Percentiles rank a stretch among this genome's conserved stretches.
These are phyloP conservation scores for Flaveria robusta DNA, from an alignment of 129 eudicot species.

Conservation along the genomic window DNA sequence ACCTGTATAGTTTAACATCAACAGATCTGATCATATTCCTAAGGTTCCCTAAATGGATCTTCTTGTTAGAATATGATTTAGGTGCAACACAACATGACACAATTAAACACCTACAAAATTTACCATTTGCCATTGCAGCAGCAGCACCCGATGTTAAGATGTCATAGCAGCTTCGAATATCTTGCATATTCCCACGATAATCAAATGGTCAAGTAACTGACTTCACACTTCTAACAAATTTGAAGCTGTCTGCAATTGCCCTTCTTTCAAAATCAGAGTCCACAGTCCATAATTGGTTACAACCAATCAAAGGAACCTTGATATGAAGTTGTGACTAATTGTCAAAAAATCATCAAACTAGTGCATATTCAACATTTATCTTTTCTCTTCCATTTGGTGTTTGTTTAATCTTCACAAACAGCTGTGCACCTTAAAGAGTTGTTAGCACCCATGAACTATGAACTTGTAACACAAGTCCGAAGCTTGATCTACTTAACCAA, in stretches of 20 bases:
- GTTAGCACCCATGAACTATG: constrained; percentile 7
- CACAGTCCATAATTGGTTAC: background rate
- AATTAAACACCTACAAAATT: constrained; percentile 63
- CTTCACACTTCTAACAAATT: background rate
- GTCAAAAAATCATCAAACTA: constrained; percentile 9
- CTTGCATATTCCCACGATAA: constrained; percentile 74
- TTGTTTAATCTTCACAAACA: background rate
- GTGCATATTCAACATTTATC: no score
- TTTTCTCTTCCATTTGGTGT: background rate
- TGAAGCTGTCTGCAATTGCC: background rate
- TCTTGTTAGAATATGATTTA: background rate
- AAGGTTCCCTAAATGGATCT: background rate
- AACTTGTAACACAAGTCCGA: constrained; percentile 15
- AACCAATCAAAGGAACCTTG: background rate
- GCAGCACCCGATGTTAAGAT: constrained; percentile 75
- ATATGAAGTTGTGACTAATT: background rate
- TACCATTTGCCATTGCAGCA: constrained; percentile 82
- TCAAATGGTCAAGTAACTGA: background rate
- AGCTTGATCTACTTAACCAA: background rate
- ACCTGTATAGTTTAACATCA: background rate
- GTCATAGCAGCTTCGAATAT: constrained; percentile 74
- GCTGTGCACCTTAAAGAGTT: background rate
- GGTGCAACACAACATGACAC: background rate
- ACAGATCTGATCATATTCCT: background rate
- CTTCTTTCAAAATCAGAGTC: background rate